Evolutionary conservation across 768 basidiomycete genomes (phyloP), one percentile per base, ranked within the genome.

Genomic region (Mycena latifolia): DNA sequence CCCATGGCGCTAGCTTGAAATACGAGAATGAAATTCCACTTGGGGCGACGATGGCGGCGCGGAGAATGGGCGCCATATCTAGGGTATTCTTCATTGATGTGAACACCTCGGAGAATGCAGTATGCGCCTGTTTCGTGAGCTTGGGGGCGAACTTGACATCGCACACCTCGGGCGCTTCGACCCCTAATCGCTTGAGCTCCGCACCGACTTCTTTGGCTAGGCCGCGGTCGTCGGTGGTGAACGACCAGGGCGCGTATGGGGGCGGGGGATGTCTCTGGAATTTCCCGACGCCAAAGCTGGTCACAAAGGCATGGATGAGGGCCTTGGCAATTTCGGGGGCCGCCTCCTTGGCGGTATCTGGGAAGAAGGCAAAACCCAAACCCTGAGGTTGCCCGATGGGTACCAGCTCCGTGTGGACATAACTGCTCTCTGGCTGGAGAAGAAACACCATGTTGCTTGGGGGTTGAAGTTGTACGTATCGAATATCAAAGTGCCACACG

Each of bases 401-500:
- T 11, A 78, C 60, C 35, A 60, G 65, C 47, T 77, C 74, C 6
- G 69, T 59, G 28, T 77, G 73, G 29, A 72, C 59, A 28, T 63
- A 77, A 1, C 58, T 60, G 41, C 73, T 74, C 14, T 74, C 73
- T 5, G 75, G 76, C 57, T 79, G 77, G 35, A 77, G 47, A 25
- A 79, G 50, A 31, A 73, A 72, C 35, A 79, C 63, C 29, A 76
- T 43, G 63, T 78, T 77, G 1, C 73, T 71, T 6, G 77, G 76
- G 17, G 77, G 78, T n/a, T 78, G 72, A 27, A 80, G 61, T 6
- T 74, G 72, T 3, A 80, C 64, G 59, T 75, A 80, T 24, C 79
- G 77, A 25, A 79, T 33, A 51, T 80, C 78, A 31, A 80, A 80
- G 59, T 79, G 74, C 78, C 79, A 80, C 51, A 74, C 63, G 55